Conservation (phyloP, 768 basidiomycete genomes). For the Roridomyces roridus region DNA sequence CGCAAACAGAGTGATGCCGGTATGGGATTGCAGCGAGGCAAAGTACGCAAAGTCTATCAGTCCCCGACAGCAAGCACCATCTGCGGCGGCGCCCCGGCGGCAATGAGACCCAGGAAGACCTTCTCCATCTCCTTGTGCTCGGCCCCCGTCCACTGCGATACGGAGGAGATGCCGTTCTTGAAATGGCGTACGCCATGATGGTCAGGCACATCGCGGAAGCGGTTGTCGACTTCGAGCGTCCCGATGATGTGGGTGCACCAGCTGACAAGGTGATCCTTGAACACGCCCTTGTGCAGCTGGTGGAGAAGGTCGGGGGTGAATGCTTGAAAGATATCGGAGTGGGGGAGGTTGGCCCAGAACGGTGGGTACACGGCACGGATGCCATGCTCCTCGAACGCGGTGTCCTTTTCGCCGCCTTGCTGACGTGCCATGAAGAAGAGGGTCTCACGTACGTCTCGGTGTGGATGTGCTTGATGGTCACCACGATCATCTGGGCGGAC, state of each 20-base stretch:
- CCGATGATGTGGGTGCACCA: slow-evolving; percentile 37
- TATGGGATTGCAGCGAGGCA: slow-evolving; percentile 30
- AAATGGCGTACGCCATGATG: slow-evolving; percentile 37
- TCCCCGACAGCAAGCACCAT: slow-evolving; percentile 24
- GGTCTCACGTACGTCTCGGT: slow-evolving; percentile 2
- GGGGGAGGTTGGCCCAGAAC: slow-evolving; percentile 47
- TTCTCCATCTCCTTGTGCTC: slow-evolving; percentile 39
- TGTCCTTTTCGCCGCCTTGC: slow-evolving; percentile 3
- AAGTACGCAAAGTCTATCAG: slow-evolving; percentile 37
- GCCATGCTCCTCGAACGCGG: slow-evolving; percentile 23
- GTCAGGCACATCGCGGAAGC: slow-evolving; percentile 36
- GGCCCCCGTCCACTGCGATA: slow-evolving; percentile 42
- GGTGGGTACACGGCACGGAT: slow-evolving; percentile 30
- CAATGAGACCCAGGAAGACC: slow-evolving; percentile 35
- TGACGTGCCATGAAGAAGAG: slow-evolving; percentile 28
- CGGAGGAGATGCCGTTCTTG: slow-evolving; percentile 36
- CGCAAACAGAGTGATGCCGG: slow-evolving; percentile 24
- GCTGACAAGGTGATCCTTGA: slow-evolving; percentile 47
- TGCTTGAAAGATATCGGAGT: slow-evolving; percentile 43
- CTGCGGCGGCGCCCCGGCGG: slow-evolving; percentile 17
- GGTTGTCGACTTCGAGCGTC: slow-evolving; percentile 39
- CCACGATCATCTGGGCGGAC: slow-evolving; percentile 25
- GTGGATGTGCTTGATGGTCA: slow-evolving; percentile 33
- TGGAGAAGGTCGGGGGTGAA: too few species aligned
- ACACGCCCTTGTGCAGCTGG: slow-evolving; percentile 56